phyloP scores from a whole-genome alignment of 179 eudicot genomes.

The Vitellaria paradoxa region DNA sequence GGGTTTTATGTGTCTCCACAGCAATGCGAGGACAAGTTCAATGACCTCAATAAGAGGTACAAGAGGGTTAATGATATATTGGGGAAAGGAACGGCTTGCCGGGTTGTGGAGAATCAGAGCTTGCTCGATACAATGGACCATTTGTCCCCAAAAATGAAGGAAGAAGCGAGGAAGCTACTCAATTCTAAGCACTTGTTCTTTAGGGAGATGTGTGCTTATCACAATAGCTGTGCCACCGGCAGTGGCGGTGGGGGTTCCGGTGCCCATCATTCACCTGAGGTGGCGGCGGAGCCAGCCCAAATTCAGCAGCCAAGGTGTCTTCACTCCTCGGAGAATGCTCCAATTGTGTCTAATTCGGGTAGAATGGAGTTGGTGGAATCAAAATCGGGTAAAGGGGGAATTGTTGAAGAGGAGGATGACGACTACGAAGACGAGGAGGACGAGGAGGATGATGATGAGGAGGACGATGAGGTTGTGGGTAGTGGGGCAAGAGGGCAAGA shows the following conservation, averaged over 20 bases:
- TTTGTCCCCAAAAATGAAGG: slow-evolving; percentile 56
- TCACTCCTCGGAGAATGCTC: slow-evolving; percentile 29
- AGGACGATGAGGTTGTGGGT: slow-evolving; percentile 32
- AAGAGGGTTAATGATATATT: slow-evolving; percentile 83
- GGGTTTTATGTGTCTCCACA: slow-evolving; percentile 87
- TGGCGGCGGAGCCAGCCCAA: slow-evolving; percentile 19
- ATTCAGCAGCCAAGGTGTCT: slow-evolving; percentile 27
- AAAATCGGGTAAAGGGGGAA: slow-evolving; percentile 4
- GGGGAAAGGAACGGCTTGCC: slow-evolving; percentile 74
- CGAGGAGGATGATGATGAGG: slow-evolving; percentile 27
- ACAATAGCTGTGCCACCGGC: slow-evolving; percentile 50
- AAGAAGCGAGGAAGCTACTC: slow-evolving; percentile 66
- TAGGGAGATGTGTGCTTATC: slow-evolving; percentile 92
- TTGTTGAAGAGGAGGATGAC: slow-evolving; percentile 13
- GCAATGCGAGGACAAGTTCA: slow-evolving; percentile 89
- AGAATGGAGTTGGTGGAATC: slow-evolving; percentile 20
- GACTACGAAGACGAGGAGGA: slow-evolving; percentile 12
- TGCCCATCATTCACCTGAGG: slow-evolving; percentile 13
- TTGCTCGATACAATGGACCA: slow-evolving; percentile 68
- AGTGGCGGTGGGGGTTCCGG: slow-evolving; percentile 22
- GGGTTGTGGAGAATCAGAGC: slow-evolving; percentile 72
- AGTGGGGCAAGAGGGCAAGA: slow-evolving; percentile 17
- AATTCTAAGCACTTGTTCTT: slow-evolving; percentile 87
- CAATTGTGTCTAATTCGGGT: slow-evolving; percentile 11
- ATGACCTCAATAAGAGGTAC: slow-evolving; percentile 81